A percentile compares a stretch with the other conserved stretches of the same genome.
These are phyloP conservation scores for Colletotrichum tofieldiae DNA, from an alignment of 2,329 filamentous ascomycete species.

Conservation along the genomic window DNA sequence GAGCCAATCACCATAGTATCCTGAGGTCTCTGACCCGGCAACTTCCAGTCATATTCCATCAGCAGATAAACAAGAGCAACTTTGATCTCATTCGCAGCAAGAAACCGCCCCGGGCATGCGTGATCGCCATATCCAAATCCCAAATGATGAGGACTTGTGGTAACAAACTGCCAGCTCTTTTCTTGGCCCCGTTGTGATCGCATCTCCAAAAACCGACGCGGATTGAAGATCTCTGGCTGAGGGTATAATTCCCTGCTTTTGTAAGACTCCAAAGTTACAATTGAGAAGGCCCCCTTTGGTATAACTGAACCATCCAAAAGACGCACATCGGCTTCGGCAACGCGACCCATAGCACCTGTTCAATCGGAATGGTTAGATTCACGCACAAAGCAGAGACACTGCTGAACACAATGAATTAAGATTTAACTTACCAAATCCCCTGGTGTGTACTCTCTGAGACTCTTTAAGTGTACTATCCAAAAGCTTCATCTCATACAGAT, in stretches of 20 bases:
- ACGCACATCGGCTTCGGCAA: not conserved
- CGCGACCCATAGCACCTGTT: conserved; percentile 8
- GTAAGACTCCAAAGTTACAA: not conserved
- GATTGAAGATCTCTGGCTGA: not conserved
- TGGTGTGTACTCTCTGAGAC: conserved; percentile 47
- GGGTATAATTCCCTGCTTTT: not conserved
- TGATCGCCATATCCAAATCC: conserved; percentile 57
- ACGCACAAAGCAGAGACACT: not conserved
- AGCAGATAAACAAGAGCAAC: conserved; percentile 57
- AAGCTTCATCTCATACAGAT: conserved; percentile 56
- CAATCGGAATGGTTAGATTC: not conserved
- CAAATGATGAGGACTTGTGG: conserved; percentile 53
- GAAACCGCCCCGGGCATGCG: conserved; percentile 61
- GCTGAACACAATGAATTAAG: not conserved
- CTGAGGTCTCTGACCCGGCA: not conserved
- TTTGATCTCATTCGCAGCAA: conserved; percentile 62
- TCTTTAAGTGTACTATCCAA: conserved; percentile 61
- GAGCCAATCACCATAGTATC: not conserved
- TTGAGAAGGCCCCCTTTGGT: conserved; percentile 9
- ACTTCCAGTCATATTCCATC: conserved; percentile 55
- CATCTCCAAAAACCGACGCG: conserved; percentile 1
- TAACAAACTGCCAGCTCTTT: conserved; percentile 57
- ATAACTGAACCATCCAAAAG: conserved; percentile 20
- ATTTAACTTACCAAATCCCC: not conserved
- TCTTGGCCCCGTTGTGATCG: conserved; percentile 8